These are phyloP conservation scores for Citrus australasica DNA, from an alignment of 345 rosid genomes.

Conservation along the genomic window DNA sequence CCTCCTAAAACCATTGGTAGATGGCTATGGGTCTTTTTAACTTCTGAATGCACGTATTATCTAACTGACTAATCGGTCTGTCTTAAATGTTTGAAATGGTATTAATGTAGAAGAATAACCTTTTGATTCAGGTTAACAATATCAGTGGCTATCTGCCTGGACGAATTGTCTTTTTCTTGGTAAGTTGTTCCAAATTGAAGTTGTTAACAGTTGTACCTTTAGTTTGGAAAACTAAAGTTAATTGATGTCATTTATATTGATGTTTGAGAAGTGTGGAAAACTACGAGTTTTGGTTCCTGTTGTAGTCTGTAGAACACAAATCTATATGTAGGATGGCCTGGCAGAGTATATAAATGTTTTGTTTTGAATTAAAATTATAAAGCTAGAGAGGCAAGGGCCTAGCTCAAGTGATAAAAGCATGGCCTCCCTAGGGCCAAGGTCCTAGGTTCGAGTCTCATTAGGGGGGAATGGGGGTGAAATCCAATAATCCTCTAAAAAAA, in stretches of 20 bases:
- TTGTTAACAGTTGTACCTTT: background rate
- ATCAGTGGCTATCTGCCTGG: constrained; percentile 99
- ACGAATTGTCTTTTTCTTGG: constrained; percentile 97
- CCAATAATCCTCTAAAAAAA: too few species aligned
- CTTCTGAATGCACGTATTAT: background rate
- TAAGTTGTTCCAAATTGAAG: constrained; percentile 28
- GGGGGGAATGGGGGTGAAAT: too few species aligned
- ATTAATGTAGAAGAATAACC: background rate
- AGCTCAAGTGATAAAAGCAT: too few species aligned
- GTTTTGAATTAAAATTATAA: background rate
- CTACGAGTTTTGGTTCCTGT: background rate
- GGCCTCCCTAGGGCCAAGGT: too few species aligned
- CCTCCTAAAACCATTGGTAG: background rate
- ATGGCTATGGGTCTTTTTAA: background rate
- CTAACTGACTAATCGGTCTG: background rate
- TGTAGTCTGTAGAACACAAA: background rate
- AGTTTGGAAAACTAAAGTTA: background rate
- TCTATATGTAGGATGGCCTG: background rate
- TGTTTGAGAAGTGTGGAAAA: background rate
- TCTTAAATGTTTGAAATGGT: constrained; percentile 7
- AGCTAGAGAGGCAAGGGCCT: background rate
- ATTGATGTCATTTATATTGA: background rate
- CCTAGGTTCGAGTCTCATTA: too few species aligned
- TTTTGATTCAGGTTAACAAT: constrained; percentile 77
- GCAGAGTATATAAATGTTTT: background rate